Base-by-base conservation (phyloP, 2,329 filamentous ascomycete species). In the Aspergillus chevalieri region DNA sequence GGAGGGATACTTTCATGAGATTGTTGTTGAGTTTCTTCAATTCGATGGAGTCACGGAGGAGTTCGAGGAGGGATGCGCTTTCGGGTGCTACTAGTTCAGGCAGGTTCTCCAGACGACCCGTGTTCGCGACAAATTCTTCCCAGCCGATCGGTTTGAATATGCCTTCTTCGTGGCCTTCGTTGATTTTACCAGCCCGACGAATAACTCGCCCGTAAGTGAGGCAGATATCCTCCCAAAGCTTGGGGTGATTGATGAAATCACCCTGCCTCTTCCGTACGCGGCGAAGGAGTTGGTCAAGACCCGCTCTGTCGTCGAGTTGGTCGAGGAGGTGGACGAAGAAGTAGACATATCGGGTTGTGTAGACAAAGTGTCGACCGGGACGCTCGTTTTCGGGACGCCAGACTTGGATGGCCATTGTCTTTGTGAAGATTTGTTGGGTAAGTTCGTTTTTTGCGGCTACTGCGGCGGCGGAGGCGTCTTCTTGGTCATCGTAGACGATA, bases 371-470 rank as follows among this genome's bases (percentile, higher is more conserved):
- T 15, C 91, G 82, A 0, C 91, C 91, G 0, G 89, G 77, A 19
- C 85, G 77, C 65, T 96, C 91, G 43, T 87, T 84, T 57, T 95
- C 91, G 34, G 91, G 93, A 59, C 91, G 92, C 91, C 91, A 96
- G 3, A 96, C 89, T 63, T 94, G 92, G 67, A 95, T 84, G 1
- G 87, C 85, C 85, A 95, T 95, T 0, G 89, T 95, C 72, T 95
- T 95, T 36, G 91, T 95, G 57, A 95, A 92, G 47, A 95, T 85
- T 39, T 95, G 86, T 47, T 82, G 79, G 45, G 89, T 91, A 12
- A 94, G 81, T 48, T 92, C 87, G 62, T 85, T 81, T 58, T 90
- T 91, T 19, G 87, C 85, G 28, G 79, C 81, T 19, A 41, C 19
- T 12, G 78, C 67, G 4, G 78, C 78, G 9, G 78, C 75, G 56